Evolutionary conservation across 2,329 filamentous ascomycete genomes (phyloP), one percentile per base, ranked within the genome.

Genomic region (Phyllosticta capitalensis): DNA sequence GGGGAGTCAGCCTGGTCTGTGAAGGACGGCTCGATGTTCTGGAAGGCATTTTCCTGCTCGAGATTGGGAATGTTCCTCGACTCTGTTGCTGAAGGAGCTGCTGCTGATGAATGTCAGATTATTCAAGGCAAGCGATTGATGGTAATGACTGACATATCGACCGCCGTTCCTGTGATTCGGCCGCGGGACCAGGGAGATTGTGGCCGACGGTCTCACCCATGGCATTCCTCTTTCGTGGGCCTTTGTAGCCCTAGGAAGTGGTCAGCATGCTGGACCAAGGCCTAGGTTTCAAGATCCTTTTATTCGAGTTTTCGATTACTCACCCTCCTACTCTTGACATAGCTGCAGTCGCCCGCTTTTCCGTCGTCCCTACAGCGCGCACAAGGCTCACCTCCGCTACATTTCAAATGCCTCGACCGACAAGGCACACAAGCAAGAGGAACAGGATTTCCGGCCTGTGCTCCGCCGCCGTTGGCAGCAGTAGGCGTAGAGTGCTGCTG

Each of bases 371-470:
- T 64, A 64, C 80, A 83, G 58, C 79, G 71, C 51, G 79, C 81
- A 54, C 72, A 74, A 5, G 79, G 78, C 17, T 75, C 73, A 28
- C 74, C 74, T 12, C 76, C 79, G 64, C 81, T 78, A 65, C 80
- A 83, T 64, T 81, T 81, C 38, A 81, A 67, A 66, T 82, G 80
- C 33, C 78, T 71, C 21, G 71, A 76, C 20, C 80, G 75, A 61
- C 80, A 82, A 26, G 76, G 75, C 9, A 81, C 75, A 65, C 80
- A 83, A 14, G 80, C 80, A 62, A 74, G 69, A 19, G 72, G 68
- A 49, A 74, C 71, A 48, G 72, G 72, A 4, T 69, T 68, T 60
- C 70, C 67, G n/a, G 65, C 52, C 28, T 67, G 64, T 48, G 64
- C 61, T 54, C 17, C 20, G 22, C 24, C 50, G 17, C 17, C 50